phyloP scores from a whole-genome alignment of 352 stramenopile genomes.

The Elongisporangium prolatum region DNA sequence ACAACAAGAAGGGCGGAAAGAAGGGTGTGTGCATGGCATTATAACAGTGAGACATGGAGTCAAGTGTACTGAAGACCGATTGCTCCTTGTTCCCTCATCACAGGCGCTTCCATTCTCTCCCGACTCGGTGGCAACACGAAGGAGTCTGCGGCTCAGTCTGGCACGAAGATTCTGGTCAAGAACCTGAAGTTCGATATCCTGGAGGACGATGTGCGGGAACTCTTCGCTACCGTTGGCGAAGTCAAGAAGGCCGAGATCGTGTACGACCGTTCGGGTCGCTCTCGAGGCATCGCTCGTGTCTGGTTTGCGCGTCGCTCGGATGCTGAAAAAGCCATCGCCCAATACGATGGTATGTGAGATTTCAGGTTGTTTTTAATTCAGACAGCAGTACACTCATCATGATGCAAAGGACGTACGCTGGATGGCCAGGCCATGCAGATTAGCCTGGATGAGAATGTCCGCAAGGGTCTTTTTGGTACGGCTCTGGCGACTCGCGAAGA shows the following conservation, averaged over 20 bases:
- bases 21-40: constrained; percentile 23
- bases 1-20: constrained; percentile 51
- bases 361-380: too few relatives aligned
- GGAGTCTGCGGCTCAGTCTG: constrained; percentile 19
- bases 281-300: constrained; percentile 72
- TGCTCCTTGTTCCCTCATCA: constrained; percentile 1
- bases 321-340: constrained; percentile 78
- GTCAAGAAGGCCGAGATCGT: constrained; percentile 78
- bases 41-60: background rate
- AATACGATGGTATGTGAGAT: constrained; percentile 70
- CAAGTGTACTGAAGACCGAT: background rate
- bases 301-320: constrained; percentile 66
- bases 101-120: constrained; percentile 56
- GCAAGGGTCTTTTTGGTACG: constrained; percentile 73
- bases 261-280: constrained; percentile 78
- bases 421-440: constrained; percentile 78
- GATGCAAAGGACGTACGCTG: constrained; percentile 62
- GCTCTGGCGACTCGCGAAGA: constrained; percentile 49
- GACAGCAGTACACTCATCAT: too few relatives aligned
- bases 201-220: constrained; percentile 75
- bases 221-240: constrained; percentile 74
- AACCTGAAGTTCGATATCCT: constrained; percentile 85
- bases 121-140: constrained; percentile 51
- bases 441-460: constrained; percentile 66
- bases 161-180: constrained; percentile 78